These are phyloP conservation scores for Hylodesmum podocarpum DNA, from an alignment of 306 rosid genomes.

Conservation along the genomic window DNA sequence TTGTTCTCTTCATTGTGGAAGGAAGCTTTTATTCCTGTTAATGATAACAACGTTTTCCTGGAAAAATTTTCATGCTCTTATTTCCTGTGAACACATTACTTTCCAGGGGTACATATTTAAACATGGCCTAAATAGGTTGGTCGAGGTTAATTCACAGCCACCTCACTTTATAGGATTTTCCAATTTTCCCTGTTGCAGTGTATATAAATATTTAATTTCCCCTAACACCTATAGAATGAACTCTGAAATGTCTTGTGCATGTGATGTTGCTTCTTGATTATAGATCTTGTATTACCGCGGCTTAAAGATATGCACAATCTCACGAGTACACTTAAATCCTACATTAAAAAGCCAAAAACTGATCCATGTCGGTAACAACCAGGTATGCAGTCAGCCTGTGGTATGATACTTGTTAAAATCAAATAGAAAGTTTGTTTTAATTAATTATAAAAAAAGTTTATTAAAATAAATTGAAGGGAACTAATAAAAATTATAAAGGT, in stretches of 20 bases:
- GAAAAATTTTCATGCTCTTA: not conserved
- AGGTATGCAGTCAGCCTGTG: not conserved
- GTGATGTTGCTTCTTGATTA: not conserved
- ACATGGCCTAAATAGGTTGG: slow-evolving; percentile 9
- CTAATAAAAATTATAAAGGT: not conserved
- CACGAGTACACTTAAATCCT: not conserved
- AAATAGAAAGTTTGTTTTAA: not conserved
- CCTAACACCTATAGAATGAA: not conserved
- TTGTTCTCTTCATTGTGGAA: not conserved
- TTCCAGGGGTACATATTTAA: not conserved
- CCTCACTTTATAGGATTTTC: not conserved
- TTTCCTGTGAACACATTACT: not conserved
- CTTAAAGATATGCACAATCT: not conserved
- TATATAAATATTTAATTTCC: slow-evolving; percentile 1
- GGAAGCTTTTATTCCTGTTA: not conserved
- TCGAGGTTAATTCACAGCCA: not conserved
- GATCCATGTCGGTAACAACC: not conserved
- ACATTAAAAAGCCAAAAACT: not conserved
- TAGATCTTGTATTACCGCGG: not conserved
- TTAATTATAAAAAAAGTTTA: not conserved
- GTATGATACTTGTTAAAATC: not conserved
- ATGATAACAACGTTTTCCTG: not conserved
- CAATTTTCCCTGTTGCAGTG: not conserved
- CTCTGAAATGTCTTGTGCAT: not conserved
- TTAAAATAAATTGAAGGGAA: not conserved